phyloP scores from a whole-genome alignment of 257 asterid species.

The Fraxinus anomala region DNA sequence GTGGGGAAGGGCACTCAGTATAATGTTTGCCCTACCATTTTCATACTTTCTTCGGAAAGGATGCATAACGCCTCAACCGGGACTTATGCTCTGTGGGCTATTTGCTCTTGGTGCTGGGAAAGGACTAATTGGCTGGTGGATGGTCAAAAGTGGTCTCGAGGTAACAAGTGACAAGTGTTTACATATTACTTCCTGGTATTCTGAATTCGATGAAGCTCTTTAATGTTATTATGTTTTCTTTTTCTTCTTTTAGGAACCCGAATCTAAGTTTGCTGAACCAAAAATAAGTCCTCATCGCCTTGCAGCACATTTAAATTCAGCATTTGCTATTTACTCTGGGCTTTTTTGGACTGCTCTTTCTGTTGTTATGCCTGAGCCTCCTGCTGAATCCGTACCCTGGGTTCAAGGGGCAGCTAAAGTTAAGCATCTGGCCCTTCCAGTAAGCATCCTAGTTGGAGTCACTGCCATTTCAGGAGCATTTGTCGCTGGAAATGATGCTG shows the following conservation, averaged over 20 bases:
- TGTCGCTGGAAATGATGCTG: constrained; percentile 99
- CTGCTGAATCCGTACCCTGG: constrained; percentile 78
- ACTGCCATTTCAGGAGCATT: constrained; percentile 97
- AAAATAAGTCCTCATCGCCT: constrained; percentile 98
- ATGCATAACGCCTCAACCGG: constrained; percentile 70
- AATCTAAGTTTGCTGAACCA: constrained; percentile 76
- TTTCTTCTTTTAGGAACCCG: constrained; percentile 62
- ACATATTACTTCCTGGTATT: constrained; percentile 2
- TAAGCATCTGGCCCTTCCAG: constrained; percentile 76
- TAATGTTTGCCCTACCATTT: constrained; percentile 95
- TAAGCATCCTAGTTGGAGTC: constrained; percentile 75
- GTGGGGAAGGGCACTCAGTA: constrained; percentile 98
- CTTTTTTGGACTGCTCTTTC: constrained; percentile 94
- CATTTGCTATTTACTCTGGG: constrained; percentile 83
- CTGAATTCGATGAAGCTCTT: constrained; percentile 18
- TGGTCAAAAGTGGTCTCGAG: constrained; percentile 98
- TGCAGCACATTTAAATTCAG: constrained; percentile 95
- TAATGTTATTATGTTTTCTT: constrained; percentile 21
- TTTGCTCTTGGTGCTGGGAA: constrained; percentile 99
- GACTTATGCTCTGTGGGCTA: constrained; percentile 75
- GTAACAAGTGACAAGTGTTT: constrained; percentile 42
- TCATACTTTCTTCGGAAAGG: constrained; percentile 94
- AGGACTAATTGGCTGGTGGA: constrained; percentile 99
- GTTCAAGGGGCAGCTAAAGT: constrained; percentile 88
- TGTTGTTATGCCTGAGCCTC: constrained; percentile 96